A percentile compares a stretch with the other conserved stretches of the same genome.
Conservation (phyloP, 2,329 filamentous ascomycete genomes). For the Fusarium brevicatenulatum region DNA sequence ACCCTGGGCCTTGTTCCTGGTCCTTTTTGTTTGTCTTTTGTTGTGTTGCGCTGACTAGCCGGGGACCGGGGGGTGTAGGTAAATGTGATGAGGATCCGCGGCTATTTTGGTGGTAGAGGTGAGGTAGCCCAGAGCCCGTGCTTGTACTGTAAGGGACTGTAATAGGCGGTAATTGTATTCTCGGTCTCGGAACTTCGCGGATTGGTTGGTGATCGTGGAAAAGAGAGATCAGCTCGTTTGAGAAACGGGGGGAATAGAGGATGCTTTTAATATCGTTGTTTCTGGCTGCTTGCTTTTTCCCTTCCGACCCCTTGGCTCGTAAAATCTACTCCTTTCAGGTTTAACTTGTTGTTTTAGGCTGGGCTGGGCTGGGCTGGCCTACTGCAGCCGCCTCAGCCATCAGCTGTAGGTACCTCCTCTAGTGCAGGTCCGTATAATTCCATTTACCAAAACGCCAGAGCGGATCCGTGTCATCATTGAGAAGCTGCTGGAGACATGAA, state of each 20-base stretch:
- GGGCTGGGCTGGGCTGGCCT: background rate
- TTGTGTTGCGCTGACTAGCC: background rate
- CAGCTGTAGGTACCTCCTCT: background rate
- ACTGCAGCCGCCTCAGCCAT: background rate
- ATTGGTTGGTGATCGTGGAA: constrained; percentile 29
- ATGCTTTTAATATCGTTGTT: constrained; percentile 18
- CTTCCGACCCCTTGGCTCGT: background rate
- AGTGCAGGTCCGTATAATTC: background rate
- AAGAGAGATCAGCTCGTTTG: constrained; percentile 17
- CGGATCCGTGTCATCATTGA: constrained; percentile 29
- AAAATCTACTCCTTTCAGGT: background rate
- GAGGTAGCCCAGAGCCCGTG: constrained; percentile 7
- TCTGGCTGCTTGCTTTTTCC: constrained; percentile 17
- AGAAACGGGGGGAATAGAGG: background rate
- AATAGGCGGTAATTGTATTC: constrained; percentile 13
- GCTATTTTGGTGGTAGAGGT: constrained; percentile 35
- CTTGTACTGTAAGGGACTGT: background rate
- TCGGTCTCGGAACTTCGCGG: constrained; percentile 30
- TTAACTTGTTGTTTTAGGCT: background rate
- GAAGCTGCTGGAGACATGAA: background rate
- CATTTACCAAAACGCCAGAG: constrained; percentile 21
- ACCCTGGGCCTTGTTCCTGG: constrained; percentile 18
- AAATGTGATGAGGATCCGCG: constrained; percentile 39
- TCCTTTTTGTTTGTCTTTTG: constrained; percentile 5
- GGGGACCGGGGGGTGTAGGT: constrained; percentile 8